phyloP scores from a whole-genome alignment of 1,139 yeast genomes.

The Nakaseomyces kungkrabaensis region DNA sequence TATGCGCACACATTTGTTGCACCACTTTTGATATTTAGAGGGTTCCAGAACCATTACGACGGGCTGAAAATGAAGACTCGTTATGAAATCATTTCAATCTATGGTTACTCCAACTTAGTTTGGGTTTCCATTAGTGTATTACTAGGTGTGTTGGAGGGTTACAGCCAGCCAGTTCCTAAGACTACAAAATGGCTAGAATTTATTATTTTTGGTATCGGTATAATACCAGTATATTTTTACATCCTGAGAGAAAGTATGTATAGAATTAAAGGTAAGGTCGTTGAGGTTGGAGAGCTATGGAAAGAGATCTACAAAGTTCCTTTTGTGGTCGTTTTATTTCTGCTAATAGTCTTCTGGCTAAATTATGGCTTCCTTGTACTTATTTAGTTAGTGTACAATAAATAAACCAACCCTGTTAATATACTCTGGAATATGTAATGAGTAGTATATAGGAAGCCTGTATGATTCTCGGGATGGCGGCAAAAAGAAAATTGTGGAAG shows the following conservation, averaged over 20 bases:
- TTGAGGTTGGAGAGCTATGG: not conserved
- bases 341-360: not conserved
- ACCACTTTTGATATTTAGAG: conserved; percentile 18
- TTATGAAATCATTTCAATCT: conserved; percentile 17
- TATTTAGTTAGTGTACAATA: not conserved
- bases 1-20: conserved; percentile 17
- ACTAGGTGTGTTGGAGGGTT: conserved; percentile 11
- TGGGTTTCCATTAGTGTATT: conserved; percentile 23
- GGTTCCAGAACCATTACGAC: conserved; percentile 7
- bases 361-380: not conserved
- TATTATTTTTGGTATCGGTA: conserved; percentile 5
- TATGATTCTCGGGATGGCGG: no score
- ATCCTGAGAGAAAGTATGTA: conserved; percentile 10
- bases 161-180: conserved; percentile 3
- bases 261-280: not conserved
- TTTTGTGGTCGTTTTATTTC: not conserved
- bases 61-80: not conserved
- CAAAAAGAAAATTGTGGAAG: not conserved
- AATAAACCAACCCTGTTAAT: not conserved
- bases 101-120: conserved; percentile 22
- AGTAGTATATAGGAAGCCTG: no score
- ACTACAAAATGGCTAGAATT: not conserved
- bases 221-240: conserved; percentile 8
- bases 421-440: not conserved
- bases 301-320: conserved; percentile 2